These are phyloP conservation scores for Ceratopteris richardii DNA, from an alignment of 75 land plant genomes.

Conservation along the genomic window DNA sequence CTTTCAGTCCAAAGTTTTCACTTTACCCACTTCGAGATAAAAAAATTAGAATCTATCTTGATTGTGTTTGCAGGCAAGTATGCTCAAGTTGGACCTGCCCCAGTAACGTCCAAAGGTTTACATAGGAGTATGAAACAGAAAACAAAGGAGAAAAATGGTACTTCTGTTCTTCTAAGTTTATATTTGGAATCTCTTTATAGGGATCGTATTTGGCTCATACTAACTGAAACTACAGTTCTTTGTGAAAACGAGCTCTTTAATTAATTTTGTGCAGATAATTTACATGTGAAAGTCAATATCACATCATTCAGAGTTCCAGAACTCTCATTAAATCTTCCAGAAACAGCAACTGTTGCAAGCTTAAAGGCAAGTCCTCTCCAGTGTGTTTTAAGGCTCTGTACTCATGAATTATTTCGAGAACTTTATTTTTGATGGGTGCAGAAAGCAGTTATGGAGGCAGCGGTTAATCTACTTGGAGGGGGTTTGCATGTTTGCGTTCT, in stretches of 20 bases:
- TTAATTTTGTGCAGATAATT: not conserved
- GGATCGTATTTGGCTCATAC: not conserved
- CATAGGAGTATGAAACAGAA: not conserved
- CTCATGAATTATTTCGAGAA: not conserved
- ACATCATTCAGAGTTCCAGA: constrained; percentile 92
- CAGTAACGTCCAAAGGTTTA: not conserved
- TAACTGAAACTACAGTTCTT: not conserved
- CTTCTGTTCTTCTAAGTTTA: not conserved
- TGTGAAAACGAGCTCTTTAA: not conserved
- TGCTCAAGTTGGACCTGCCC: not conserved
- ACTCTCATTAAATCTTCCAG: constrained; percentile 76
- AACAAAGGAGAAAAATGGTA: not conserved
- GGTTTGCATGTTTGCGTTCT: constrained; percentile 77
- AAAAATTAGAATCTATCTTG: no score
- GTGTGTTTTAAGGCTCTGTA: not conserved
- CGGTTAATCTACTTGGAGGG: constrained; percentile 70
- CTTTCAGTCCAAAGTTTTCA: no score
- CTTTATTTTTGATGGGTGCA: constrained; percentile 9
- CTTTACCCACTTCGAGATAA: no score
- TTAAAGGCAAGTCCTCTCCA: constrained; percentile 45
- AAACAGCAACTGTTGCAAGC: constrained; percentile 71
- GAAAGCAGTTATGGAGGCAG: constrained; percentile 95
- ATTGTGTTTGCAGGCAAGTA: not conserved
- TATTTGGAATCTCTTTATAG: not conserved
- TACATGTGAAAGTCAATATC: constrained; percentile 62